Conservation (phyloP, 768 basidiomycete species). For the Amanita phalloides region DNA sequence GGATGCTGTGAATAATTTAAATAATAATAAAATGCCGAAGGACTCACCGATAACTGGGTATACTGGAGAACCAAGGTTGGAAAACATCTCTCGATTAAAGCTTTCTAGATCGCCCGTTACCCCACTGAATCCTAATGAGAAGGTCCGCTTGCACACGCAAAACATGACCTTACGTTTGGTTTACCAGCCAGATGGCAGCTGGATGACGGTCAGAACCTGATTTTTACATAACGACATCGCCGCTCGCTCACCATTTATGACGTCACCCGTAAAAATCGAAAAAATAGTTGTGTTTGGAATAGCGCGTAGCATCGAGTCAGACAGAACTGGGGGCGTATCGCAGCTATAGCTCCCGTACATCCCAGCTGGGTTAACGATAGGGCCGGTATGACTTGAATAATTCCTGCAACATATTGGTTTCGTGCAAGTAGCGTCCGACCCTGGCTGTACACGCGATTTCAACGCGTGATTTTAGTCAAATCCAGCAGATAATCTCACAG, state of each 20-base stretch:
- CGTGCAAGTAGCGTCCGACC: conserved; percentile 45
- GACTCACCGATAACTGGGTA: conserved; percentile 39
- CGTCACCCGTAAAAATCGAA: conserved; percentile 56
- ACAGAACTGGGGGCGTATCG: conserved; percentile 39
- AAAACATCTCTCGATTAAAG: conserved; percentile 36
- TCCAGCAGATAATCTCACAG: conserved; percentile 19
- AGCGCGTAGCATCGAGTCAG: conserved; percentile 37
- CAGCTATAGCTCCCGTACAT: conserved; percentile 38
- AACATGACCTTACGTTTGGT: conserved; percentile 23
- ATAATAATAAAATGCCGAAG: neutral
- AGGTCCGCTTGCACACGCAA: neutral
- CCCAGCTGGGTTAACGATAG: conserved; percentile 33
- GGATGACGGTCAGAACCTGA: neutral
- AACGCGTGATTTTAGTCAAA: neutral
- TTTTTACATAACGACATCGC: neutral
- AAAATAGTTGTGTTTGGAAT: conserved; percentile 31
- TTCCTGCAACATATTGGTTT: conserved; percentile 54
- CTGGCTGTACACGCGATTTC: conserved; percentile 22
- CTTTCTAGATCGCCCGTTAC: conserved; percentile 31
- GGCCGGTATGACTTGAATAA: conserved; percentile 27
- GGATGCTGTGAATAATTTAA: neutral
- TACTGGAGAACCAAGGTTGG: conserved; percentile 27
- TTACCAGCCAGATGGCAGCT: conserved; percentile 43
- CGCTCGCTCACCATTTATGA: conserved; percentile 36
- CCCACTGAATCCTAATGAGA: conserved; percentile 18